Evolutionary conservation across 768 basidiomycete species (phyloP).

Genomic region (Termitomyces sp.): DNA sequence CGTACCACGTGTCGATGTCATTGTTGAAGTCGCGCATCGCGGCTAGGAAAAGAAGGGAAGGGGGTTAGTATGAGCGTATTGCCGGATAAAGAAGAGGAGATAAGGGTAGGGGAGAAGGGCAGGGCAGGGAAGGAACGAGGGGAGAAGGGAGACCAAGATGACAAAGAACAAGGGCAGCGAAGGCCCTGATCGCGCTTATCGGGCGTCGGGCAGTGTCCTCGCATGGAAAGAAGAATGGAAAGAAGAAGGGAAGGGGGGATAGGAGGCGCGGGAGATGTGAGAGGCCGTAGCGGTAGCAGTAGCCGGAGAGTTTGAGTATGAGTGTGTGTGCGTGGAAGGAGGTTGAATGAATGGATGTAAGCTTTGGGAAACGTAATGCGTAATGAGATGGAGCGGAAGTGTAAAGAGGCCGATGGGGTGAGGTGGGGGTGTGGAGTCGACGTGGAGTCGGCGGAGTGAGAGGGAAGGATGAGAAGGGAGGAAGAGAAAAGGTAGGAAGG

Average conservation of each 20-base stretch:
- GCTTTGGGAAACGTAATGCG: neutral
- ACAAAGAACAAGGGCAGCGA: neutral
- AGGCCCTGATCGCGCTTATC: neutral
- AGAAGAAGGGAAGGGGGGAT: neutral
- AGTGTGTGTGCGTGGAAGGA: no score
- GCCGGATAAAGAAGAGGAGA: no score
- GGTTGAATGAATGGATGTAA: neutral
- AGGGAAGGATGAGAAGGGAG: neutral
- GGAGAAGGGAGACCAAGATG: neutral
- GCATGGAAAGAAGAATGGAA: neutral
- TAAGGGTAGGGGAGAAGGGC: no score
- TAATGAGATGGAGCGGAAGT: neutral
- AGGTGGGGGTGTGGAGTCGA: no score
- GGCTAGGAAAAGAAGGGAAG: constrained; percentile 16
- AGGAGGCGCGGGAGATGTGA: no score
- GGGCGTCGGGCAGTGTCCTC: no score
- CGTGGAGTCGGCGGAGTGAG: no score
- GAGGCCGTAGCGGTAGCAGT: no score
- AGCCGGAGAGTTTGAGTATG: no score
- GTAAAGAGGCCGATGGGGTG: no score
- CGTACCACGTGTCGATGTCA: constrained; percentile 58
- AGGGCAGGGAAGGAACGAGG: neutral
- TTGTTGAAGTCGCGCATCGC: constrained; percentile 71
- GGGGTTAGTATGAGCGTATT: neutral
- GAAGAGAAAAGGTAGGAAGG: neutral